These are phyloP conservation scores for Dactylellina parvicollis DNA, from an alignment of 2,329 filamentous ascomycete species.

Conservation along the genomic window DNA sequence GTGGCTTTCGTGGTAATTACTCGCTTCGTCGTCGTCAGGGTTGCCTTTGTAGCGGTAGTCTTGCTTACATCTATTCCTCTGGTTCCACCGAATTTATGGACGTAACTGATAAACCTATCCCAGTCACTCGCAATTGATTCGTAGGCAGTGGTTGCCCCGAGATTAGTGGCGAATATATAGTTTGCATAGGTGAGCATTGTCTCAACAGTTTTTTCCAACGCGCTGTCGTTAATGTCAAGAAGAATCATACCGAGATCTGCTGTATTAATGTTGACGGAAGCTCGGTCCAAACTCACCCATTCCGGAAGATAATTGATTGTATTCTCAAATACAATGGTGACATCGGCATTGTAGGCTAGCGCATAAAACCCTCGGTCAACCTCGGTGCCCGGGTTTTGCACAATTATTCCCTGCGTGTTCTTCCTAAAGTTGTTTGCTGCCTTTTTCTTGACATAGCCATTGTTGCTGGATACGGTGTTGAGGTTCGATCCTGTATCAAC, in stretches of 20 bases:
- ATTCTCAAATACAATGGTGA: conserved; percentile 42
- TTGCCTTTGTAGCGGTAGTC: not conserved
- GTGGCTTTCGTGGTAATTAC: not conserved
- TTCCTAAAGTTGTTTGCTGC: conserved; percentile 14
- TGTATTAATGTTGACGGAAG: not conserved
- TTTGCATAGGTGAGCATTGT: conserved; percentile 25
- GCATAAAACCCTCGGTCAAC: conserved; percentile 17
- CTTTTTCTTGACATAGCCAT: conserved; percentile 31
- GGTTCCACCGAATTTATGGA: conserved; percentile 1
- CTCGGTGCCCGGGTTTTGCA: conserved; percentile 44
- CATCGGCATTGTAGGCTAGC: conserved; percentile 15
- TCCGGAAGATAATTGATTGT: conserved; percentile 4
- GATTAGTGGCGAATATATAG: conserved; percentile 26
- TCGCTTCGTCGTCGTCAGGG: not conserved
- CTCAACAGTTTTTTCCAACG: conserved; percentile 8
- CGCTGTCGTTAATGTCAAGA: not conserved
- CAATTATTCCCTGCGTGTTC: conserved; percentile 3
- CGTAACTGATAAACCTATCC: conserved; percentile 1
- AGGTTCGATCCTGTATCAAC: not conserved
- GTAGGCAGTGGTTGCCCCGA: conserved; percentile 5
- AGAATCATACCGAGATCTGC: conserved; percentile 30
- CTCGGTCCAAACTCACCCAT: conserved; percentile 15
- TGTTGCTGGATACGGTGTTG: conserved; percentile 17
- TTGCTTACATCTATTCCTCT: not conserved
- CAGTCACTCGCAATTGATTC: conserved; percentile 12